phyloP scores from a whole-genome alignment of 2,329 filamentous ascomycete genomes.

The Penicillium frequentans region DNA sequence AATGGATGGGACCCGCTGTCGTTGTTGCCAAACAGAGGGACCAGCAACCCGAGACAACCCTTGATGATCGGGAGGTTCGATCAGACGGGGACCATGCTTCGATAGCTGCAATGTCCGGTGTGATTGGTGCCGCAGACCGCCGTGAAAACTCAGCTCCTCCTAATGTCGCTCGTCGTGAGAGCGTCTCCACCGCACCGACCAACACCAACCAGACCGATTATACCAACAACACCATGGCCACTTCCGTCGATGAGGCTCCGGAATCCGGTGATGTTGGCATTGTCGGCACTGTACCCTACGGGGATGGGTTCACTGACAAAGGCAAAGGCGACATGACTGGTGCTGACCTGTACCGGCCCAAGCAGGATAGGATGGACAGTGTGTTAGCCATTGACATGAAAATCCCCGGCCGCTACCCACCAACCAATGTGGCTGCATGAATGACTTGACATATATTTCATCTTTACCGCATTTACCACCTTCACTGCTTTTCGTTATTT shows the following conservation, averaged over 20 bases:
- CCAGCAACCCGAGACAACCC: conserved; percentile 5
- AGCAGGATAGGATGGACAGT: conserved; percentile 33
- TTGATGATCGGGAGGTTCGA: conserved; percentile 18
- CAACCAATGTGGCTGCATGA: conserved; percentile 31
- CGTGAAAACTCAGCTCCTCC: conserved; percentile 21
- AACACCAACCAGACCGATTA: conserved; percentile 34
- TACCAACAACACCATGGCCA: conserved; percentile 35
- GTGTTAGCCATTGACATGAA: conserved; percentile 33
- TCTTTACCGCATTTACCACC: neutral
- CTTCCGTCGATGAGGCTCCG: conserved; percentile 30
- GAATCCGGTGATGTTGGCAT: conserved; percentile 10
- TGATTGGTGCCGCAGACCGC: conserved; percentile 18
- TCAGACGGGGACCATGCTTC: conserved; percentile 19
- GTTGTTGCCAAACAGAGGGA: conserved; percentile 24
- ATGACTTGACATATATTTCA: neutral
- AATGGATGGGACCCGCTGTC: conserved; percentile 54
- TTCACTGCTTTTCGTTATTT: neutral
- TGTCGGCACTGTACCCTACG: conserved; percentile 11
- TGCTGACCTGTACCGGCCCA: conserved; percentile 8
- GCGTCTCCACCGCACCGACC: conserved; percentile 35
- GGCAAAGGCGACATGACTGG: conserved; percentile 4
- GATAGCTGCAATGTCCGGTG: conserved; percentile 14
- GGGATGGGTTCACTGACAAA: conserved; percentile 9
- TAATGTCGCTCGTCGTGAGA: conserved; percentile 27
- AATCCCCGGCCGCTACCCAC: conserved; percentile 39